Conservation (phyloP, 2,329 filamentous ascomycete species). For the Dothiorella sarmentorum region DNA sequence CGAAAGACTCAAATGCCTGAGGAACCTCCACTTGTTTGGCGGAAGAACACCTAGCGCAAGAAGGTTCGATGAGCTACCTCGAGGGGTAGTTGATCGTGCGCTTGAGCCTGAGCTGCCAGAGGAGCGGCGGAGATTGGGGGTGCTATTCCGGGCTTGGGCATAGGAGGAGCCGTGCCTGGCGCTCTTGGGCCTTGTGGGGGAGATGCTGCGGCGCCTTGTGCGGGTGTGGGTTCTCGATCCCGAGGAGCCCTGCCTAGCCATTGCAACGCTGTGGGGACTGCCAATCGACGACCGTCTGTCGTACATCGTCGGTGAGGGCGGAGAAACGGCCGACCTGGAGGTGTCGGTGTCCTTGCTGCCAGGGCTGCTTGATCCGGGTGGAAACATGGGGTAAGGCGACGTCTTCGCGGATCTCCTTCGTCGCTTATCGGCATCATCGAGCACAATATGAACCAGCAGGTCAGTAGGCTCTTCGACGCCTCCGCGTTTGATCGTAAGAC, state of each 20-base stretch:
- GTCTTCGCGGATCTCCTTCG: conserved; percentile 83
- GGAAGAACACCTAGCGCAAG: conserved; percentile 69
- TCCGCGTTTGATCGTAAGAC: conserved; percentile 82
- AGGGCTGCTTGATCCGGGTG: conserved; percentile 62
- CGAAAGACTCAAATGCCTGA: conserved; percentile 85
- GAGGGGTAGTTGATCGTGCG: conserved; percentile 52
- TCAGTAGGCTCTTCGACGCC: conserved; percentile 87
- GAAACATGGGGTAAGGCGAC: conserved; percentile 72
- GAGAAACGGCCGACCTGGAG: conserved; percentile 60
- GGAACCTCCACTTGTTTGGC: conserved; percentile 87
- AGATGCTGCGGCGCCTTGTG: conserved; percentile 68
- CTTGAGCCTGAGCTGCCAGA: conserved; percentile 90
- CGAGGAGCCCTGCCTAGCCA: conserved; percentile 58
- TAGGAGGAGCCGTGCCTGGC: conserved; percentile 67
- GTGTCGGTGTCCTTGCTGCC: conserved; percentile 63
- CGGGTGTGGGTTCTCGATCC: conserved; percentile 35
- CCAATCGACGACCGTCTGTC: conserved; percentile 47
- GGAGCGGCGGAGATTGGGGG: conserved; percentile 76
- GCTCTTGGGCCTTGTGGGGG: conserved; percentile 71
- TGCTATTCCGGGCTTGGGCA: conserved; percentile 61
- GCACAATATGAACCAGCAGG: conserved; percentile 84
- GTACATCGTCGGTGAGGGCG: conserved; percentile 35
- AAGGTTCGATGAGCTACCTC: conserved; percentile 74
- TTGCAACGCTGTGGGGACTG: conserved; percentile 46
- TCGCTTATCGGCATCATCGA: conserved; percentile 94